These are phyloP conservation scores for Laburnicola sp. DNA, from an alignment of 2,329 filamentous ascomycete genomes.

Conservation along the genomic window DNA sequence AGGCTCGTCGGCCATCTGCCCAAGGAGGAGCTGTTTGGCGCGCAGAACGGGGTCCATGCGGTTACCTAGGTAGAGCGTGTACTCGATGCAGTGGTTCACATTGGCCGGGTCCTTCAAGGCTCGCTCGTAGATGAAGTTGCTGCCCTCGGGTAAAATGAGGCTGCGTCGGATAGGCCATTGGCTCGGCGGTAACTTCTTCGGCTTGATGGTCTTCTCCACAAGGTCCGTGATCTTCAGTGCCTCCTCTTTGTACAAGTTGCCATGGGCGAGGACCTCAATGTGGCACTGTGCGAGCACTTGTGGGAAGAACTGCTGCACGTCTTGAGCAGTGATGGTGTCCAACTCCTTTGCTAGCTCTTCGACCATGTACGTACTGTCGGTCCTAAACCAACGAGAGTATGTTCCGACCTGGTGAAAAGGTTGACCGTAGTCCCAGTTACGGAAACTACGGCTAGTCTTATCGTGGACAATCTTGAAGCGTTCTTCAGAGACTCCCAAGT, in stretches of 20 bases:
- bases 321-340: constrained; percentile 70
- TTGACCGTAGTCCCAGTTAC: constrained; percentile 85
- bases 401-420: constrained; percentile 87
- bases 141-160: constrained; percentile 74
- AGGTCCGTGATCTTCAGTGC: constrained; percentile 82
- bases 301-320: constrained; percentile 75
- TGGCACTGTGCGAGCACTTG: constrained; percentile 81
- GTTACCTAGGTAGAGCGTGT: constrained; percentile 50
- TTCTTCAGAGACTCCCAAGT: constrained; percentile 81
- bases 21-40: constrained; percentile 77
- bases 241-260: constrained; percentile 93
- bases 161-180: constrained; percentile 82
- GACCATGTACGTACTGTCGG: constrained; percentile 75
- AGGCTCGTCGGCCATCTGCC: constrained; percentile 90
- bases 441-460: constrained; percentile 71
- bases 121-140: constrained; percentile 82
- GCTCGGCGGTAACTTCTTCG: constrained; percentile 69
- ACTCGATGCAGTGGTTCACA: constrained; percentile 63
- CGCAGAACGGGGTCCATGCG: constrained; percentile 66
- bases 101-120: constrained; percentile 83
- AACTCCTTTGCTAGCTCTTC: constrained; percentile 80
- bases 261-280: constrained; percentile 85
- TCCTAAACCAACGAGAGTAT: constrained; percentile 78
- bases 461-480: constrained; percentile 93
- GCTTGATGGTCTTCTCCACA: constrained; percentile 75